Percentiles rank a stretch among this genome's conserved stretches.
These are phyloP conservation scores for Echria macrotheca DNA, from an alignment of 495 filamentous ascomycete species.

Conservation along the genomic window DNA sequence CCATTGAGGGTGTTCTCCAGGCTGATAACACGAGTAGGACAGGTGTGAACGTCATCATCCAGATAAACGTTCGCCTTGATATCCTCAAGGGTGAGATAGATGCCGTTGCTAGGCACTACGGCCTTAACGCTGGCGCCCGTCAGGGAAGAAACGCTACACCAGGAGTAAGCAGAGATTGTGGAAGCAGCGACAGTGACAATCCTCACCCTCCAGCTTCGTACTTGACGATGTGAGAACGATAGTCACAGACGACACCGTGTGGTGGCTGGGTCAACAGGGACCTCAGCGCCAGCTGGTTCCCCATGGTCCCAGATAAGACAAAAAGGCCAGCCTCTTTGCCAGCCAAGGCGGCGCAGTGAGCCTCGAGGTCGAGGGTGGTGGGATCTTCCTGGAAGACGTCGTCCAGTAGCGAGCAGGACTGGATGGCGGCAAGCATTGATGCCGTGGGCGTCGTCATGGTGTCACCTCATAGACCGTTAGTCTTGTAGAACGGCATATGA, in stretches of 20 bases:
- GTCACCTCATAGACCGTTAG: constrained; percentile 49
- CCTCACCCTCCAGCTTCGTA: constrained; percentile 67
- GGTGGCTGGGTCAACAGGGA: constrained; percentile 65
- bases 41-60: constrained; percentile 47
- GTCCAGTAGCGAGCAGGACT: constrained; percentile 59
- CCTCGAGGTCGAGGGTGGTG: constrained; percentile 68
- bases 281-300: constrained; percentile 70
- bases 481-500: too few relatives aligned
- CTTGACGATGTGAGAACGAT: constrained; percentile 58
- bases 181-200: neutral
- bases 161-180: constrained; percentile 7
- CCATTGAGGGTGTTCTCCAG: constrained; percentile 84
- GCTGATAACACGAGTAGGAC: constrained; percentile 73
- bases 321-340: constrained; percentile 69
- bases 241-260: constrained; percentile 63
- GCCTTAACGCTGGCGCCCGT: constrained; percentile 55
- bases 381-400: constrained; percentile 82
- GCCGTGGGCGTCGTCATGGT: constrained; percentile 80
- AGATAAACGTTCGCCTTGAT: constrained; percentile 51
- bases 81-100: constrained; percentile 72
- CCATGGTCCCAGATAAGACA: constrained; percentile 88
- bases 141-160: constrained; percentile 46
- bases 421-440: constrained; percentile 68
- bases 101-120: constrained; percentile 58
- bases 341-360: constrained; percentile 62